Base-by-base conservation (phyloP, 2,329 filamentous ascomycete species). In the Epichloe elymi region DNA sequence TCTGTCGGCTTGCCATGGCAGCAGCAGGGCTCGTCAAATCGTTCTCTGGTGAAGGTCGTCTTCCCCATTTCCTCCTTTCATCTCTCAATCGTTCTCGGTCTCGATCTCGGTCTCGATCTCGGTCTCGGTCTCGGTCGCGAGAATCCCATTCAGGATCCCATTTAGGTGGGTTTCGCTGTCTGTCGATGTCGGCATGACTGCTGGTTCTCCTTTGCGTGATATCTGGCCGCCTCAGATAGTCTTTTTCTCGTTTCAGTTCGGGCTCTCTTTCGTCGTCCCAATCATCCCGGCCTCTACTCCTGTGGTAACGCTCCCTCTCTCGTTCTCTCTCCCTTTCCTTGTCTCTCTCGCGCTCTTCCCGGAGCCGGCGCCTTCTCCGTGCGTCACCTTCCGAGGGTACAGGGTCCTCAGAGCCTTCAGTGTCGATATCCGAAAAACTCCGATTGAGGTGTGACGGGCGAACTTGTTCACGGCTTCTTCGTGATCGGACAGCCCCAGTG, bases 141-240 rank as follows among this genome's bases (percentile, higher is more conserved):
- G 58, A 46, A 37, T 71, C 68, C 57, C 65, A 65, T 6, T 62
- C 58, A 6, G 58, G 47, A 37, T 71, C 68, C 57, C 65, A 65
- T 5, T 62, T 57, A 6, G 58, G 58, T 49, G 63, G 59, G 17
- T 68, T 67, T 11, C 68, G 63, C 43, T 67, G 62, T 20, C 73
- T 65, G 53, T 75, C 73, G 36, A 70, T 63, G 53, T 76, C 74
- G 23, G 72, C 70, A 53, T 75, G 73, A 56, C 73, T 76, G 61
- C 73, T 75, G 3, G 74, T 72, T 43, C 74, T 63, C 45, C 72
- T 65, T 30, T 69, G 62, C 14, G 63, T 19, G 19, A 19, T 58
- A 1, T 71, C 70, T 1, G 70, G 66, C n/a, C 71, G 65, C 33
- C 66, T 60, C 12, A 67, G 58, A 54, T 71, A 67, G 26, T 53